Base-by-base conservation (phyloP, 2,329 filamentous ascomycete species). In the Lomentospora prolificans region DNA sequence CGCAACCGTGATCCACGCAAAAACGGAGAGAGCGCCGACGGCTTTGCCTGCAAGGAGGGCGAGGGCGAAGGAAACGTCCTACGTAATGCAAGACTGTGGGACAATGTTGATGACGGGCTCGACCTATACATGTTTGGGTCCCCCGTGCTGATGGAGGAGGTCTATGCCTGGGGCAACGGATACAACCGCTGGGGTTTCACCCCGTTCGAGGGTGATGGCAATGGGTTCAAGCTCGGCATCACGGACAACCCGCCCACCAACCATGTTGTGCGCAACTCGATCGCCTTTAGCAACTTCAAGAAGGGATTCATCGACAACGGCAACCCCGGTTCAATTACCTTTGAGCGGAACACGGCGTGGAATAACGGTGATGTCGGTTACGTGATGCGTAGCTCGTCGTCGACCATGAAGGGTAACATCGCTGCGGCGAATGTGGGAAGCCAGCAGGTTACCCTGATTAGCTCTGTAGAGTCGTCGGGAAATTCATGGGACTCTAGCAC, bases 21-120 rank as follows among this genome's bases (percentile, higher is more conserved):
- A 64, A 76, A 76, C 57, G 74, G 74, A 44, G 73, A 76, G 63
- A 72, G 68, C 55, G 74, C 74, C 10, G 73, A 76, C 57, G 74
- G 74, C 2, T 72, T 76, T 57, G 74, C 69, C 2, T 72, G 69
- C 63, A 76, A 76, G 60, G 67, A 70, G 30, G 74, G 74, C 4
- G 66, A 62, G 4, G 74, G 74, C 12, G 68, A 68, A 52, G 74
- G 73, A n/a, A 76, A 76, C 57, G 60, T 72, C 2, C 58, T 76
- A 19, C 69, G 69, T 53, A 72, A 71, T 14, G 69, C 72, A 0
- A 66, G 74, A 19, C 66, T 76, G 3, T 76, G 72, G 72, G 69
- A 76, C 58, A 76, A 76, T 44, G 73, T 75, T 22, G 74, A 76
- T 55, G 74, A 76, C 58, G 74, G 74, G 1, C 64, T 76, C 4